phyloP scores from a whole-genome alignment of 2,329 filamentous ascomycete species.

The Esteya vermicola region DNA sequence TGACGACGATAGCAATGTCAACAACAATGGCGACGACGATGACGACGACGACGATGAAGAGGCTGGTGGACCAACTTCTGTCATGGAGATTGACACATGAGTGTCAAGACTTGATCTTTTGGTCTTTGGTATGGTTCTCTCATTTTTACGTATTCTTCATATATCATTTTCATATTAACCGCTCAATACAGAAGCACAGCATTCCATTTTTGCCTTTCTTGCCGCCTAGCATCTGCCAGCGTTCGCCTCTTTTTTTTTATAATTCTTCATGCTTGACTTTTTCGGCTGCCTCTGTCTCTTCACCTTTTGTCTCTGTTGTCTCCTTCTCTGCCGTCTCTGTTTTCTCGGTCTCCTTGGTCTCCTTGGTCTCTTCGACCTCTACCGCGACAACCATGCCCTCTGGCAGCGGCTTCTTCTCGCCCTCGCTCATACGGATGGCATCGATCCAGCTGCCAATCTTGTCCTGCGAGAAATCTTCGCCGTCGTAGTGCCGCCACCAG shows the following conservation, averaged over 20 bases:
- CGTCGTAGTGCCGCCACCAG: constrained; percentile 71
- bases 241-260: constrained; percentile 4
- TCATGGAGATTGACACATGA: constrained; percentile 40
- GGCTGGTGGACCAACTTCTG: too few relatives aligned
- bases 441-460: constrained; percentile 80
- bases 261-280: constrained; percentile 28
- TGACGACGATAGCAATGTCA: neutral
- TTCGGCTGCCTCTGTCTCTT: neutral
- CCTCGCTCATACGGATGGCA: constrained; percentile 78
- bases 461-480: constrained; percentile 36
- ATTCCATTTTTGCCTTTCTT: too few relatives aligned
- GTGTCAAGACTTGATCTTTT: too few relatives aligned
- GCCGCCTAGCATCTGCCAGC: too few relatives aligned
- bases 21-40: neutral
- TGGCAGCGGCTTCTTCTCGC: constrained; percentile 62
- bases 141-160: neutral
- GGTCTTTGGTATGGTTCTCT: neutral
- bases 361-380: constrained; percentile 12
- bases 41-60: neutral
- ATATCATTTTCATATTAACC: neutral
- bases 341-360: constrained; percentile 14
- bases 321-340: constrained; percentile 15
- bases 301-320: neutral
- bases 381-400: constrained; percentile 37
- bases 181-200: too few relatives aligned